Base-by-base conservation (phyloP, 768 basidiomycete species). In the Hydnum rufescens region DNA sequence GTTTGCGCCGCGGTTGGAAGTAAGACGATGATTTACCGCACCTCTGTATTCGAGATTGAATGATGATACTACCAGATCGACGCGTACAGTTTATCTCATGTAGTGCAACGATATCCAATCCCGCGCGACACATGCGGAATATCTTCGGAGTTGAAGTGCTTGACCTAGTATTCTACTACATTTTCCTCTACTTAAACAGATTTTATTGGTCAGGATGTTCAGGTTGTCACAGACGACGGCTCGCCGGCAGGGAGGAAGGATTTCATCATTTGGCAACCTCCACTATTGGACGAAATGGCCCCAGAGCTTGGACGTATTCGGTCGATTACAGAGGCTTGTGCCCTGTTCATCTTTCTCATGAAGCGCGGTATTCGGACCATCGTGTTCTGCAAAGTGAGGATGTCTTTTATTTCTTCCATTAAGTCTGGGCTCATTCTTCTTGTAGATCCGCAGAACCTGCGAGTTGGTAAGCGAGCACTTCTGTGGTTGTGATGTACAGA, bases 21-120 rank as follows among this genome's bases (percentile, higher is more conserved):
- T 86, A 57, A 53, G 78, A 66, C 16, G 16, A 3, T n/a, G n/a
- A 16, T 43, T 16, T 30, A 3, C 4, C 26, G 32, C 52, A 49
- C 2, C 30, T 29, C n/a, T 43, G 3, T 16, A 49, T 18, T 25
- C 46, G n/a, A 32, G 0, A 4, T 30, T 5, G 2, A 31, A 54
- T 59, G 30, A 32, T 60, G 4, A 51, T 59, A 6, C 46, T 59
- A 0, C 56, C 52, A 82, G 84, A 86, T 59, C 64, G 64, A 47
- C 66, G 65, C 0, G 60, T 72, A 2, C 72, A 67, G 18, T 88
- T 85, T 60, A 74, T 92, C 4, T 88, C 86, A 8, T 92, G 88
- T 60, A 88, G 83, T 55, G 88, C 88, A 32, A 93, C 88, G 0
- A 80, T 93, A 42, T 68, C 77, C 3, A 81, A 85, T 55, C 85